Conservation (phyloP, 2,329 filamentous ascomycete genomes). For the Purpureocillium takamizusanense region DNA sequence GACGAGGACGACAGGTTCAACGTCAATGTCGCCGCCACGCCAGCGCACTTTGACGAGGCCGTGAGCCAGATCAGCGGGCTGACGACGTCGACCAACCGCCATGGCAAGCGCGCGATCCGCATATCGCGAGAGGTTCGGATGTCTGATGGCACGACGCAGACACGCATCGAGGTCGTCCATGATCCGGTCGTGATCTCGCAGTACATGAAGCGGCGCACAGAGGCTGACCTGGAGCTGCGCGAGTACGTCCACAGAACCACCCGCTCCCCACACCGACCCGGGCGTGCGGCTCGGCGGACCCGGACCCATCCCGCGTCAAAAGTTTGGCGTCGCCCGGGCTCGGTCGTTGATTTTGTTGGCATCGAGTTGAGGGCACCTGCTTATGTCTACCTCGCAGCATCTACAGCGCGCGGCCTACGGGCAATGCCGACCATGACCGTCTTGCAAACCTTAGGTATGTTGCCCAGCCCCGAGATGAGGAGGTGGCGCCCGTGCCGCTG, state of each 20-base stretch:
- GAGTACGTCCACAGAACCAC: conserved; percentile 45
- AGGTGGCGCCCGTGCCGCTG: background rate
- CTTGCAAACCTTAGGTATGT: conserved; percentile 31
- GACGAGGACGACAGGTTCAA: conserved; percentile 64
- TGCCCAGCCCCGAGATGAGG: conserved; percentile 3
- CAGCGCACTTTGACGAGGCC: conserved; percentile 65
- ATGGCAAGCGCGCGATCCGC: conserved; percentile 55
- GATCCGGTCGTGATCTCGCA: conserved; percentile 83
- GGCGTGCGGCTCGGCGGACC: conserved; percentile 5
- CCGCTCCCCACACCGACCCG: conserved; percentile 2
- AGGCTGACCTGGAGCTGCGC: conserved; percentile 61
- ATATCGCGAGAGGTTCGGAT: conserved; percentile 58
- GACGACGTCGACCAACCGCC: conserved; percentile 55
- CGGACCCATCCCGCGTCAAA: conserved; percentile 7
- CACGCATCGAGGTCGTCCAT: conserved; percentile 59
- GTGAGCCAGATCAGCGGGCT: conserved; percentile 68
- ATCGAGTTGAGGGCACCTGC: conserved; percentile 23
- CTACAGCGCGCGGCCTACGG: conserved; percentile 39
- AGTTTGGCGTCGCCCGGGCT: conserved; percentile 17
- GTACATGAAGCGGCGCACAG: conserved; percentile 71
- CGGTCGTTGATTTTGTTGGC: conserved; percentile 19
- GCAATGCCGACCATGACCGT: conserved; percentile 41
- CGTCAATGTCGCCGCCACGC: conserved; percentile 59
- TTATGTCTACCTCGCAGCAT: conserved; percentile 36
- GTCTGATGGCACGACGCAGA: conserved; percentile 42